These are phyloP conservation scores for Fraxinus americana DNA, from an alignment of 257 asterid species.

Conservation along the genomic window DNA sequence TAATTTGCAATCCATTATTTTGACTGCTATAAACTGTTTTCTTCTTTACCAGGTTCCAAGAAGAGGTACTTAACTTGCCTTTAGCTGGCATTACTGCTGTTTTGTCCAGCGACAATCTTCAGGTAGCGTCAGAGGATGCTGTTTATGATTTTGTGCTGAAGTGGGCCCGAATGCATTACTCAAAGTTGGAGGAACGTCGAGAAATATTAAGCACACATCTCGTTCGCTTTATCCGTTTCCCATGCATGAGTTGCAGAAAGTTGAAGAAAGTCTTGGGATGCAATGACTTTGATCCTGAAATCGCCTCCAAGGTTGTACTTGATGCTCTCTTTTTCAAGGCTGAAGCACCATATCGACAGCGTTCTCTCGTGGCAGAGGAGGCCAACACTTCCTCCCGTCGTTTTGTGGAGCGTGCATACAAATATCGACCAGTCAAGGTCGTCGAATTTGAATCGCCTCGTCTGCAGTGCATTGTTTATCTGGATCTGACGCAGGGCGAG, in stretches of 20 bases:
- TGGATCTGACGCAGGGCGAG: conserved; percentile 75
- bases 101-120: conserved; percentile 70
- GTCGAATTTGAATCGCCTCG: conserved; percentile 69
- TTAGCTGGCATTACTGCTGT: conserved; percentile 77
- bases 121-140: conserved; percentile 81
- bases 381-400: conserved; percentile 40
- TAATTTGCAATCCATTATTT: neutral
- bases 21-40: neutral
- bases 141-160: conserved; percentile 69
- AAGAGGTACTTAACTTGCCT: conserved; percentile 76
- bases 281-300: conserved; percentile 62
- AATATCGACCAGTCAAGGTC: conserved; percentile 74
- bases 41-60: conserved; percentile 52
- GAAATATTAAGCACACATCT: conserved; percentile 62
- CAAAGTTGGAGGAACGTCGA: conserved; percentile 62
- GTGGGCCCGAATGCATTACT: conserved; percentile 76
- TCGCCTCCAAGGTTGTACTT: conserved; percentile 63
- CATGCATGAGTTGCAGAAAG: conserved; percentile 82
- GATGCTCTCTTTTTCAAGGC: conserved; percentile 84
- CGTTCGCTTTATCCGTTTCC: conserved; percentile 70
- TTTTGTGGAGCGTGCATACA: conserved; percentile 73
- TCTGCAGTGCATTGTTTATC: conserved; percentile 71
- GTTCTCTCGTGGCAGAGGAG: conserved; percentile 49
- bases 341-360: conserved; percentile 72
- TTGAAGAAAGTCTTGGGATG: conserved; percentile 67